Conservation (phyloP, 2,329 filamentous ascomycete genomes). For the Cladophialophora immunda region DNA sequence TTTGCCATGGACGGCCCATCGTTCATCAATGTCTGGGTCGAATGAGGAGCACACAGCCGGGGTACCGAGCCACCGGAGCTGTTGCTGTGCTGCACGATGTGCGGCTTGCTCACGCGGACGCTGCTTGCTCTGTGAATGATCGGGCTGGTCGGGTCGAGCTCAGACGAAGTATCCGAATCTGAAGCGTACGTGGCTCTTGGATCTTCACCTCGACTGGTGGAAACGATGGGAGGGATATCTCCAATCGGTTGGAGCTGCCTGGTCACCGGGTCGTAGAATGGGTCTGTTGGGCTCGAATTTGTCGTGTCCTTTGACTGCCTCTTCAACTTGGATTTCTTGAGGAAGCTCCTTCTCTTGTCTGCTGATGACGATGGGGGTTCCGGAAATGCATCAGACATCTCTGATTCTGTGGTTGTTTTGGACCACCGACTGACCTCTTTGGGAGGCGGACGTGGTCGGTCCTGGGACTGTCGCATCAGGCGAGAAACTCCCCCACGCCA, state of each 20-base stretch:
- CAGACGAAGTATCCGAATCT: constrained; percentile 34
- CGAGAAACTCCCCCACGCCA: constrained; percentile 29
- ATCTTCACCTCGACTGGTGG: constrained; percentile 23
- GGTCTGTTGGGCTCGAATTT: constrained; percentile 33
- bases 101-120: constrained; percentile 37
- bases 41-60: constrained; percentile 26
- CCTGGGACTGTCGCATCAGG: constrained; percentile 23
- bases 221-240: constrained; percentile 24
- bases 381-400: constrained; percentile 26
- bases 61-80: constrained; percentile 30
- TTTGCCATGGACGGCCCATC: neutral
- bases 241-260: constrained; percentile 23
- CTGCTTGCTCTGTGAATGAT: constrained; percentile 41
- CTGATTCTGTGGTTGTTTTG: constrained; percentile 37
- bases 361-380: neutral
- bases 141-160: constrained; percentile 29
- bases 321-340: constrained; percentile 25
- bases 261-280: constrained; percentile 31
- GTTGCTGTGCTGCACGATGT: constrained; percentile 38
- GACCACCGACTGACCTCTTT: constrained; percentile 37
- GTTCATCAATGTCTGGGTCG: constrained; percentile 7
- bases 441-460: constrained; percentile 20
- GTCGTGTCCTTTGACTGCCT: constrained; percentile 30
- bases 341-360: constrained; percentile 21
- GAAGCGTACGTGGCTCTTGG: constrained; percentile 32